Conservation (phyloP, 2,329 filamentous ascomycete species). For the Parasarocladium wereldwijsianum region DNA sequence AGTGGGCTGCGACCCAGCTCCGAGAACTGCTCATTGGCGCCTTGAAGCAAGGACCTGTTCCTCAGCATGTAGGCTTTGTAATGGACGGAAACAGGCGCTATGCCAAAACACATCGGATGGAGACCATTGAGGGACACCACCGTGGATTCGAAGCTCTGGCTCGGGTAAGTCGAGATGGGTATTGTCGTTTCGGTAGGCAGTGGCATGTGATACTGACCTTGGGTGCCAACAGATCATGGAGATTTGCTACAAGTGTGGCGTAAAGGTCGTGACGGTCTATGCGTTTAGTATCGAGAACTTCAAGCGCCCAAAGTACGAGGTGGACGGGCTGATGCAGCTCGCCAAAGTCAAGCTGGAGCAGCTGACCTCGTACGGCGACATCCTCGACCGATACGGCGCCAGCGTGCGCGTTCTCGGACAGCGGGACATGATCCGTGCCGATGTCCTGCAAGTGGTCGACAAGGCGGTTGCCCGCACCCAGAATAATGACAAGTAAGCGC, state of each 20-base stretch:
- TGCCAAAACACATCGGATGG: constrained; percentile 78
- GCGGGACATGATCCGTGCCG: constrained; percentile 65
- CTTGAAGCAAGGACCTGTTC: constrained; percentile 78
- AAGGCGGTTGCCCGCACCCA: constrained; percentile 75
- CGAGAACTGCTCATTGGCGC: constrained; percentile 80
- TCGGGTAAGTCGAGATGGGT: constrained; percentile 51
- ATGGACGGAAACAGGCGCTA: constrained; percentile 98
- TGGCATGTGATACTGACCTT: too few relatives aligned
- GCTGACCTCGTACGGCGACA: constrained; percentile 79
- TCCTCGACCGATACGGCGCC: constrained; percentile 86
- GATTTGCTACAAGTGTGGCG: constrained; percentile 94
- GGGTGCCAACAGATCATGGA: constrained; percentile 58
- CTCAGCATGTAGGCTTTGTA: constrained; percentile 94
- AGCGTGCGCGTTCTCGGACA: constrained; percentile 76
- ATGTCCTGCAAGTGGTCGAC: constrained; percentile 81
- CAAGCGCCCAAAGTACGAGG: constrained; percentile 90
- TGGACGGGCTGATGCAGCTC: constrained; percentile 94
- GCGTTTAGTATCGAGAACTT: constrained; percentile 99
- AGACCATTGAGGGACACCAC: constrained; percentile 93
- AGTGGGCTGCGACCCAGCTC: constrained; percentile 70
- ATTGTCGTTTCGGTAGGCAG: too few relatives aligned
- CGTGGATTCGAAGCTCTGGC: constrained; percentile 91
- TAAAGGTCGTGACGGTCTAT: constrained; percentile 94
- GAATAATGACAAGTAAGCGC: constrained; percentile 59
- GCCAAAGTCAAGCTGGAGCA: constrained; percentile 91